phyloP scores from a whole-genome alignment of 306 rosid genomes.

The Dryas alaskensis region DNA sequence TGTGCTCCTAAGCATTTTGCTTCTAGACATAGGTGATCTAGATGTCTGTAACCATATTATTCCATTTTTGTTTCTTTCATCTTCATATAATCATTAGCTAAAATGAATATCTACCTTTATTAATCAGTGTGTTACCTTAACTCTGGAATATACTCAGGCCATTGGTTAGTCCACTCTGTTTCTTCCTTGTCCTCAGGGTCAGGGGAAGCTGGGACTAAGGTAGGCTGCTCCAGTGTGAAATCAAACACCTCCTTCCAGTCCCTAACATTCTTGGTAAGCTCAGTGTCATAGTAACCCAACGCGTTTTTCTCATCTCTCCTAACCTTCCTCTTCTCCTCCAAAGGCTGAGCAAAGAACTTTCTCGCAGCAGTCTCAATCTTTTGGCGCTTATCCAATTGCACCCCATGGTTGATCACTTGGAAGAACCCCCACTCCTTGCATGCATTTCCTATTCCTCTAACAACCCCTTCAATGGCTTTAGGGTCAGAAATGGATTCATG shows the following conservation, averaged over 20 bases:
- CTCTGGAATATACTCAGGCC: slow-evolving; percentile 49
- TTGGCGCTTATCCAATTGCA: slow-evolving; percentile 32
- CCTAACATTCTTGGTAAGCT: slow-evolving; percentile 66
- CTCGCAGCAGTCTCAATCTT: slow-evolving; percentile 33
- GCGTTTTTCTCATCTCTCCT: slow-evolving; percentile 29
- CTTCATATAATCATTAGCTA: not conserved
- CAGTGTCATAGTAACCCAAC: slow-evolving; percentile 56
- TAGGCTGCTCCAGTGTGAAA: slow-evolving; percentile 38
- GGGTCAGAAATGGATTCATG: not conserved
- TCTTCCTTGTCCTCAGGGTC: slow-evolving; percentile 32
- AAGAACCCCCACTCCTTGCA: slow-evolving; percentile 75
- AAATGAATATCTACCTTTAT: not conserved
- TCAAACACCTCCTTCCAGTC: slow-evolving; percentile 83
- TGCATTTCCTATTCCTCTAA: slow-evolving; percentile 49
- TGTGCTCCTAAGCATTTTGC: not conserved
- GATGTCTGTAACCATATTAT: not conserved
- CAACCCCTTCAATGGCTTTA: slow-evolving; percentile 22
- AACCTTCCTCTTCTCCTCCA: slow-evolving; percentile 57
- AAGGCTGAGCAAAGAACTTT: slow-evolving; percentile 49
- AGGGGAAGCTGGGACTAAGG: slow-evolving; percentile 32
- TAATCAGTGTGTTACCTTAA: slow-evolving; percentile 41
- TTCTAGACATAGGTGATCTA: not conserved
- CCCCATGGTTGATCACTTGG: slow-evolving; percentile 64
- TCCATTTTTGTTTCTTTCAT: not conserved
- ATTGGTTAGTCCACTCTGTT: slow-evolving; percentile 38